Evolutionary conservation across 176 grass and related monocot genomes (phyloP).

Genomic region (Ensete ventricosum): DNA sequence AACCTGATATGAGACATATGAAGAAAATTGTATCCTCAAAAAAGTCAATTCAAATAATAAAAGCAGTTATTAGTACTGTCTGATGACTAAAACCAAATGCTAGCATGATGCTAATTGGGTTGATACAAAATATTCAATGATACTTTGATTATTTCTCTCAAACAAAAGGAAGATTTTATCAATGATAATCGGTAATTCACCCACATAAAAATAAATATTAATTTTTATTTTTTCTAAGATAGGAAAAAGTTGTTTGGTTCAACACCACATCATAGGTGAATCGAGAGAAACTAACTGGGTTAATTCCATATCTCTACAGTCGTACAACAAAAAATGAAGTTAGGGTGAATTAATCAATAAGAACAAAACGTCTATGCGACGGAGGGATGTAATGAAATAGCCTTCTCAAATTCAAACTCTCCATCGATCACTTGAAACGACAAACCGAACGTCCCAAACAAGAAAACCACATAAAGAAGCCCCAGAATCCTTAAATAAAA

Average conservation of each 20-base stretch:
- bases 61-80: neutral
- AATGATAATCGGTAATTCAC: too few species aligned
- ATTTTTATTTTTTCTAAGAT: too few species aligned
- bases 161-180: neutral
- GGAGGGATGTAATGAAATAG: neutral
- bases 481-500: neutral
- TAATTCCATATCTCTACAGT: neutral
- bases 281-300: neutral
- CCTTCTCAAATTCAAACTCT: neutral
- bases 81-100: neutral
- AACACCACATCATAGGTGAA: neutral
- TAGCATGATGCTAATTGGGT: neutral
- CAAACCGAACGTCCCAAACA: neutral
- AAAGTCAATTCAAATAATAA: neutral
- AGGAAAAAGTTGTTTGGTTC: neutral
- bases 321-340: neutral
- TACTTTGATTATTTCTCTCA: neutral
- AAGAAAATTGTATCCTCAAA: neutral
- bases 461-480: neutral
- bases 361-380: neutral
- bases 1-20: slow-evolving; percentile 30
- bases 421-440: neutral
- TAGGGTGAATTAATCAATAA: neutral
- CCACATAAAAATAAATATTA: too few species aligned
- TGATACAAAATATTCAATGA: neutral